phyloP scores from a whole-genome alignment of 192 early-diverging fungal species.

The Coemansia sp. region DNA sequence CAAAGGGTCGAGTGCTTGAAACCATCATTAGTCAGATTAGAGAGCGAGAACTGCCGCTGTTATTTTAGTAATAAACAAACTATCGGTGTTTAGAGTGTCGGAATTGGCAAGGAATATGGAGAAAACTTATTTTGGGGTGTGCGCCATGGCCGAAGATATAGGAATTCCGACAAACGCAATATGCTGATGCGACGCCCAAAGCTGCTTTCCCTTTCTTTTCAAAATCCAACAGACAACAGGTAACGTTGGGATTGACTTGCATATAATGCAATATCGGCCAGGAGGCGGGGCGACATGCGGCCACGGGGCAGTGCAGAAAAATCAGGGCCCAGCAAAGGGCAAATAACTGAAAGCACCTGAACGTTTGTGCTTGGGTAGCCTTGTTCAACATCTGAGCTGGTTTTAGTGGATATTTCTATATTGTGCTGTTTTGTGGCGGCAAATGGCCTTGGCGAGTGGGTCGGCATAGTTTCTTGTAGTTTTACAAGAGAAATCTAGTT shows the following conservation, averaged over 20 bases:
- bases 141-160: conserved; percentile 8
- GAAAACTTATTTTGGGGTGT: background rate
- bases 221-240: background rate
- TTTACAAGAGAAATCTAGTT: background rate
- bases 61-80: background rate
- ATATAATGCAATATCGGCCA: background rate
- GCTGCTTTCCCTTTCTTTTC: background rate
- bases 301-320: background rate
- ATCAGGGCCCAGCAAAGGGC: background rate
- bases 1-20: conserved; percentile 6
- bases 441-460: background rate
- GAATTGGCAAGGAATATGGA: background rate
- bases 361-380: too few relatives aligned
- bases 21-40: conserved; percentile 4
- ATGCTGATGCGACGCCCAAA: background rate
- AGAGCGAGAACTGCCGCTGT: background rate
- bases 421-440: conserved; percentile 5
- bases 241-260: conserved; percentile 8
- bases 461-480: background rate
- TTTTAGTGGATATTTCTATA: conserved; percentile 4
- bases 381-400: background rate
- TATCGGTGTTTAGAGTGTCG: conserved; percentile 12
- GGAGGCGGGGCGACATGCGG: background rate
- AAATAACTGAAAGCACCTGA: background rate
- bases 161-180: conserved; percentile 13